Conservation (phyloP, 495 filamentous ascomycete species). For the Poronia punctata region DNA sequence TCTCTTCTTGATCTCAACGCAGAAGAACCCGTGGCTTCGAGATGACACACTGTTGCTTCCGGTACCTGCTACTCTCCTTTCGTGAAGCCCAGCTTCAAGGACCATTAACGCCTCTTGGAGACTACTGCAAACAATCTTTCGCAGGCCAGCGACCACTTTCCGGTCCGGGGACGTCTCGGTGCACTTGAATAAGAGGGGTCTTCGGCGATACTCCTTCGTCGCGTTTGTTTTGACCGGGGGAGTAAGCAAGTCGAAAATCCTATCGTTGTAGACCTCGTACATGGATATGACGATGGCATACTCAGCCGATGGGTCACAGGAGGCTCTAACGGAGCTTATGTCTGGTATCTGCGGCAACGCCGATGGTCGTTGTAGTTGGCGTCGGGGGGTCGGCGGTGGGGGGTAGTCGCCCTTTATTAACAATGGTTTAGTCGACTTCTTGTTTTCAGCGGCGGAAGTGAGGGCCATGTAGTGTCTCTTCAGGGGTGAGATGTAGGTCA, state of each 20-base stretch:
- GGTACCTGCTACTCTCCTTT: constrained; percentile 83
- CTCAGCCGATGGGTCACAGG: constrained; percentile 64
- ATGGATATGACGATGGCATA: constrained; percentile 89
- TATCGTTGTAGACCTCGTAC: constrained; percentile 99
- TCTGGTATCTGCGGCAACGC: constrained; percentile 65
- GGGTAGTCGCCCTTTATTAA: constrained; percentile 34
- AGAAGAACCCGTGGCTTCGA: constrained; percentile 93
- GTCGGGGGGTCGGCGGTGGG: constrained; percentile 46
- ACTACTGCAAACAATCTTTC: constrained; percentile 81
- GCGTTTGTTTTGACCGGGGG: constrained; percentile 38
- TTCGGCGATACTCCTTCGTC: constrained; percentile 62
- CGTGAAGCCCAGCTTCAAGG: constrained; percentile 81
- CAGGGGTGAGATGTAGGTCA: constrained; percentile 13
- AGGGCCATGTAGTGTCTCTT: constrained; percentile 37
- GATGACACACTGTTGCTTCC: constrained; percentile 83
- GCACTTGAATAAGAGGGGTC: constrained; percentile 77
- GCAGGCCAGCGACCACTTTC: constrained; percentile 85
- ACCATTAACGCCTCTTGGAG: constrained; percentile 86
- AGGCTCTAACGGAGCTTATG: constrained; percentile 60
- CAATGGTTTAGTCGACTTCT: constrained; percentile 32
- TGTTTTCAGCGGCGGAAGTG: constrained; percentile 33
- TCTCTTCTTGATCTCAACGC: constrained; percentile 86
- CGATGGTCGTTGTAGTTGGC: constrained; percentile 54
- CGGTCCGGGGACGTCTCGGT: constrained; percentile 78
- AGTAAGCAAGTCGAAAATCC: constrained; percentile 88